Evolutionary conservation across 306 rosid genomes (phyloP), one percentile per base, ranked within the genome.

Genomic region (Cicer arietinum): DNA sequence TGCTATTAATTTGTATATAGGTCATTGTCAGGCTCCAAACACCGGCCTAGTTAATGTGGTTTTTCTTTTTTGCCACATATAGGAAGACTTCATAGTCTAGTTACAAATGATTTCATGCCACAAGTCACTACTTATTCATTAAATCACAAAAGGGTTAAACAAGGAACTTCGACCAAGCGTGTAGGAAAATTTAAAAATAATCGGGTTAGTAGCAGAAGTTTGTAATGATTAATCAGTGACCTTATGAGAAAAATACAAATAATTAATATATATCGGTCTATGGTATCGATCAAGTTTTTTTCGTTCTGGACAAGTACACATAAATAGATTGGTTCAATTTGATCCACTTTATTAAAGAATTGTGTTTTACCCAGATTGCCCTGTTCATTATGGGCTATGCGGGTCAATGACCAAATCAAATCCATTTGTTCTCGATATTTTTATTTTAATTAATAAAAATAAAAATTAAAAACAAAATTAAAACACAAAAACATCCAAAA

Each of bases 41-140:
- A 85, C 86, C 84, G 84, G 84, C 86, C 88, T 82, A 79, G 10
- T 81, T 71, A 2, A 39, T 69, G 46, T 47, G 54, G 3, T 66
- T 84, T 77, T 13, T 47, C 9, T 69, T 69, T 16, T 37, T 81
- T 50, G 35, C 84, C 60, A 53, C 83, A 76, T 30, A 35, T 25
- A 51, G 70, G 50, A 52, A 53, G 44, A 79, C 45, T 65, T 79
- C 46, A 69, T 6, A 41, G 61, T 9, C 9, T 69, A 48, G 17
- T 7, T 50, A 65, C 71, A 40, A 79, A 79, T 79, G 41, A 79
- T 76, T 12, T 64, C 37, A 62, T 63, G 56, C 50, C 77, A 70
- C 25, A 69, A 81, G 53, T 61, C 39, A 76, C 57, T 42, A n/a
- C 79, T 77, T 44, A 25, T 70, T 76, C 43, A 76, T 62, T 70